These are phyloP conservation scores for Aspergillus sclerotiicarbonarius DNA, from an alignment of 495 filamentous ascomycete species.

Conservation along the genomic window DNA sequence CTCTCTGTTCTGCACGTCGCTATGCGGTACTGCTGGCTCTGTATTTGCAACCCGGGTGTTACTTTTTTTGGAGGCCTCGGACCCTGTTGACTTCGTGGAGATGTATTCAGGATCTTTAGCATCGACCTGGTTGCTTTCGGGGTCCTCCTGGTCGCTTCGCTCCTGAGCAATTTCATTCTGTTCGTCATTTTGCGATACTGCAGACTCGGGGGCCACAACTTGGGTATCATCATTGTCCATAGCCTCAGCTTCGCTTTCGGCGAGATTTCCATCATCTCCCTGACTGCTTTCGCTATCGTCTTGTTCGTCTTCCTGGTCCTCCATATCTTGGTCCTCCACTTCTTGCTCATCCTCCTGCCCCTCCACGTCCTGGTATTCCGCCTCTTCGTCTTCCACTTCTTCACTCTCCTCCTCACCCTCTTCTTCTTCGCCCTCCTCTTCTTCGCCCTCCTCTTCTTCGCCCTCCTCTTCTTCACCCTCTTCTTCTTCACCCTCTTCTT, in stretches of 20 bases:
- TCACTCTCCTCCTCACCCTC: background rate
- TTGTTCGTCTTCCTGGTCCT: background rate
- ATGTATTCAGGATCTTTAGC: no score
- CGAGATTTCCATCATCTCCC: background rate
- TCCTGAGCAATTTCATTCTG: no score
- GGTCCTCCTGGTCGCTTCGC: no score
- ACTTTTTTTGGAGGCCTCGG: no score
- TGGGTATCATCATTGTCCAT: constrained; percentile 25
- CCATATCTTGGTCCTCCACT: background rate
- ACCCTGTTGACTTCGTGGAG: no score
- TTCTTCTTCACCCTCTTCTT: background rate
- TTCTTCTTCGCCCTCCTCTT: background rate
- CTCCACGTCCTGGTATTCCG: background rate
- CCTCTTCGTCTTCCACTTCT: background rate
- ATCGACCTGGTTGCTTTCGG: no score
- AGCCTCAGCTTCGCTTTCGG: background rate
- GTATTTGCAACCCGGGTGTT: no score
- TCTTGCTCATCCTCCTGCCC: background rate
- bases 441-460: no score
- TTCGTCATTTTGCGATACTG: no score
- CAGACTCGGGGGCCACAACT: constrained; percentile 16
- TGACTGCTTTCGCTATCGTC: background rate
- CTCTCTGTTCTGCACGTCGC: no score
- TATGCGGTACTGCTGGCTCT: no score
- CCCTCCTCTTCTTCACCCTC: no score